phyloP scores from a whole-genome alignment of 495 filamentous ascomycete species.

The Podospora pseudopauciseta region DNA sequence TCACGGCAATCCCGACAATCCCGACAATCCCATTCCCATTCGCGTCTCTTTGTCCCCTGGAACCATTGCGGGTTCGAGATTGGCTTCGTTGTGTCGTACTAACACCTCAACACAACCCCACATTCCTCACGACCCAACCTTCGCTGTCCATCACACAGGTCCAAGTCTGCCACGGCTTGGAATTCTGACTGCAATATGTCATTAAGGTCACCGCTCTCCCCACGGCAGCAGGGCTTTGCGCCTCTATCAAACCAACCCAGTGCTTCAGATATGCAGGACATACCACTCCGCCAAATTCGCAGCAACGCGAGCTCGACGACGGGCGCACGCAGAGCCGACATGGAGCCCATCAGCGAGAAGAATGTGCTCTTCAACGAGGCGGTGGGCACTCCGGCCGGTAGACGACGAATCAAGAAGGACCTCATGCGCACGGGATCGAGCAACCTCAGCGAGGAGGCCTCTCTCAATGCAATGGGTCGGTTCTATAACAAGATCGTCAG shows the following conservation, averaged over 20 bases:
- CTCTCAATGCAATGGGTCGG: slow-evolving; percentile 76
- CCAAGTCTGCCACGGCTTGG: slow-evolving; percentile 1
- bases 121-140: neutral
- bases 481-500: slow-evolving; percentile 81
- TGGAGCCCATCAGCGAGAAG: slow-evolving; percentile 32
- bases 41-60: slow-evolving; percentile 2
- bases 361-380: slow-evolving; percentile 49
- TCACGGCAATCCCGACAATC: neutral
- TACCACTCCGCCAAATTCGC: slow-evolving; percentile 50
- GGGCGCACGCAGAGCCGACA: slow-evolving; percentile 45
- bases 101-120: slow-evolving; percentile 3
- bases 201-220: slow-evolving; percentile 30
- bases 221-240: slow-evolving; percentile 30
- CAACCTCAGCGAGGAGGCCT: slow-evolving; percentile 51
- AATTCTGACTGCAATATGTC: slow-evolving; percentile 23
- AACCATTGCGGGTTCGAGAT: neutral
- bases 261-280: slow-evolving; percentile 40
- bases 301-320: slow-evolving; percentile 49
- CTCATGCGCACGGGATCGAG: slow-evolving; percentile 52
- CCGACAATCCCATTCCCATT: neutral
- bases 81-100: neutral
- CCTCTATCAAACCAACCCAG: slow-evolving; percentile 28
- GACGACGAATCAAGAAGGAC: slow-evolving; percentile 51
- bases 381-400: slow-evolving; percentile 42
- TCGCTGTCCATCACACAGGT: neutral